Conservation (phyloP, 2,329 filamentous ascomycete species). For the Epichloe brachyelytri region DNA sequence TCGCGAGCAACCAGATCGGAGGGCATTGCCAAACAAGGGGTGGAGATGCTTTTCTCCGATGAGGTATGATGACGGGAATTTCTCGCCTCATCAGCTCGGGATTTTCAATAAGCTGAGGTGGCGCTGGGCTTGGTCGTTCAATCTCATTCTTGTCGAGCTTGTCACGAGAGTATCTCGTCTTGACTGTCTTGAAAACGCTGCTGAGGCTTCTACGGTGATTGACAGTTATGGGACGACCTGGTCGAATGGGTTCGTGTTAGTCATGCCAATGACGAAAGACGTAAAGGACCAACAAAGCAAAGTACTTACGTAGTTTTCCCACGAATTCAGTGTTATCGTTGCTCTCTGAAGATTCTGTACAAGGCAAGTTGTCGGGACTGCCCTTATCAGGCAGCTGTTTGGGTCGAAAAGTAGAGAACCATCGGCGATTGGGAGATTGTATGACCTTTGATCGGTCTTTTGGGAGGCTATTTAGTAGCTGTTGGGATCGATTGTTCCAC, state of each 20-base stretch:
- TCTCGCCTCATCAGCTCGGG: not conserved
- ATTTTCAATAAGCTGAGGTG: not conserved
- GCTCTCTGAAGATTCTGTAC: not conserved
- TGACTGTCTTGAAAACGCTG: slow-evolving; percentile 17
- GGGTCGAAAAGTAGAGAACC: slow-evolving; percentile 10
- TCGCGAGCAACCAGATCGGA: slow-evolving; percentile 14
- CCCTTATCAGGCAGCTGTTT: slow-evolving; percentile 1
- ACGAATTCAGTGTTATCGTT: not conserved
- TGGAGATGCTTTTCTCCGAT: slow-evolving; percentile 2
- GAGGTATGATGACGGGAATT: not conserved
- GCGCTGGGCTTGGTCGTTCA: not conserved
- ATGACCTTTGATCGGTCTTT: slow-evolving; percentile 2
- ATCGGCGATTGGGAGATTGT: slow-evolving; percentile 6
- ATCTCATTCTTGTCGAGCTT: slow-evolving; percentile 8
- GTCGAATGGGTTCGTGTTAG: not conserved
- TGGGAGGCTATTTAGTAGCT: not conserved
- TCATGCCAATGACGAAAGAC: too few relatives aligned
- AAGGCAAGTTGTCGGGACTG: not conserved
- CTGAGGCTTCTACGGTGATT: slow-evolving; percentile 17
- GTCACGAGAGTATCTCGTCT: slow-evolving; percentile 14
- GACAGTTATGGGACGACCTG: slow-evolving; percentile 4
- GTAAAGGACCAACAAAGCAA: not conserved
- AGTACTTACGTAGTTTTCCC: not conserved
- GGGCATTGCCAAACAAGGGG: slow-evolving; percentile 19
- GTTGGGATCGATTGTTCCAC: slow-evolving; percentile 13